A percentile compares a stretch with the other conserved stretches of the same genome.
phyloP scores from a whole-genome alignment of 805 yeast genomes.

The Candida succiphila region DNA sequence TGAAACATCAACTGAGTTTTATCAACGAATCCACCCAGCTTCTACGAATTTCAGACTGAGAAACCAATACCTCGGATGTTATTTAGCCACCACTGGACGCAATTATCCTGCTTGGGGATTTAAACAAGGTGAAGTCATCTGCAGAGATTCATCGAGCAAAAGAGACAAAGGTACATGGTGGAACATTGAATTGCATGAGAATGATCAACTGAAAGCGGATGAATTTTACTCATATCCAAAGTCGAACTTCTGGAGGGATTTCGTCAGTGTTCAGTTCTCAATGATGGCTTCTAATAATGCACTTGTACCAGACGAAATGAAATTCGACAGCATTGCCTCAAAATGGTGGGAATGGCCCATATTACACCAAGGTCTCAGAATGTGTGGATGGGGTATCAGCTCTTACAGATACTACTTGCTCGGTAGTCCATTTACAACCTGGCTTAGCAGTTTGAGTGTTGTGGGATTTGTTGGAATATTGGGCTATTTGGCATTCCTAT shows the following conservation, averaged over 20 bases:
- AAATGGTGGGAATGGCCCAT: constrained; percentile 83
- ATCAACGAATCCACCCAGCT: constrained; percentile 57
- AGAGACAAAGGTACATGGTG: constrained; percentile 64
- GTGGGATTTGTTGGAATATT: constrained; percentile 29
- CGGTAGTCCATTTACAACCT: constrained; percentile 55
- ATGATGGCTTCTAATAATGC: constrained; percentile 85
- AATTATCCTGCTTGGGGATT: constrained; percentile 95
- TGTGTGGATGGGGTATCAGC: constrained; percentile 61
- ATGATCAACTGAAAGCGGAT: constrained; percentile 32
- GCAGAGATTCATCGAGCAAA: constrained; percentile 41
- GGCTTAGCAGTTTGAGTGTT: constrained; percentile 49
- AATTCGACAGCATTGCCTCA: constrained; percentile 62
- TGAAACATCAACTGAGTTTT: constrained; percentile 37
- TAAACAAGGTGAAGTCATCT: constrained; percentile 85
- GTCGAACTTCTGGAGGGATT: constrained; percentile 55
- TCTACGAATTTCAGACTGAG: constrained; percentile 74
- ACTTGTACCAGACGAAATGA: constrained; percentile 65
- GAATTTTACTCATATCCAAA: constrained; percentile 29
- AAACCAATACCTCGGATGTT: constrained; percentile 65
- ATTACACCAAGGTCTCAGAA: constrained; percentile 56
- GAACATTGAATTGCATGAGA: constrained; percentile 67
- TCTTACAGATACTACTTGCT: constrained; percentile 53
- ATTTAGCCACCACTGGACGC: constrained; percentile 74
- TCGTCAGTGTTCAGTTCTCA: constrained; percentile 61
- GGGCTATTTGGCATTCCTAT: constrained; percentile 30